Evolutionary conservation across 2,329 filamentous ascomycete genomes (phyloP), one percentile per base, ranked within the genome.

Genomic region (Phialophora expanda): DNA sequence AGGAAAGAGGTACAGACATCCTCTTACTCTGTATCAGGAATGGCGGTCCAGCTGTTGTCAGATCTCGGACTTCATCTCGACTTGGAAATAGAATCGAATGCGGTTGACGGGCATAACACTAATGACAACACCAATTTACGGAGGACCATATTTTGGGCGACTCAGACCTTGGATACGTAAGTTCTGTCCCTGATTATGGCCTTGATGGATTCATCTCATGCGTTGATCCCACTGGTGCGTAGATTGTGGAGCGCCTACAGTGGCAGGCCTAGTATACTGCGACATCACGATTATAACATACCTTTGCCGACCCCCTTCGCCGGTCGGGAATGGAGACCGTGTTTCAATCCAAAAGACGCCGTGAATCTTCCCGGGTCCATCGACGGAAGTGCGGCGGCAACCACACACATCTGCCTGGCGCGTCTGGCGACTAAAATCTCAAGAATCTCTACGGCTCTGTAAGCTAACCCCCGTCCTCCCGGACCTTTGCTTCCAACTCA

Each of bases 41-140:
- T 81, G 79, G 78, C 79, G 1, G 80, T 80, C 75, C 74, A 79
- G 51, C 74, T 82, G 41, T 75, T 78, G 17, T 79, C 81, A 53
- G 78, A 48, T 9, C 44, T 48, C 17, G 44, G 44, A 48, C 44
- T 48, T 11, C 44, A 48, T 20, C 17, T 48, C 14, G 4, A 22
- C 20, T 48, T n/a, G 17, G 44, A 48, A 4, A 20, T n/a, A 7
- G 44, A 48, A 48, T 22, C 44, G 20, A 48, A 22, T n/a, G n/a
- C 17, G 17, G 20, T 20, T 17, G 20, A n/a, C 5, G 44, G 20
- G 44, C 44, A n/a, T 48, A 6, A 4, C 17, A 22, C 9, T 20
- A n/a, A 22, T 22, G 44, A 48, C 20, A 7, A n/a, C 4, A 22
- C 14, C 6, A 22, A n/a, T 22, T 22, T n/a, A 7, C 44, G 44